These are phyloP conservation scores for Candida pseudoglaebosa DNA, from an alignment of 805 yeast genomes.

Conservation along the genomic window DNA sequence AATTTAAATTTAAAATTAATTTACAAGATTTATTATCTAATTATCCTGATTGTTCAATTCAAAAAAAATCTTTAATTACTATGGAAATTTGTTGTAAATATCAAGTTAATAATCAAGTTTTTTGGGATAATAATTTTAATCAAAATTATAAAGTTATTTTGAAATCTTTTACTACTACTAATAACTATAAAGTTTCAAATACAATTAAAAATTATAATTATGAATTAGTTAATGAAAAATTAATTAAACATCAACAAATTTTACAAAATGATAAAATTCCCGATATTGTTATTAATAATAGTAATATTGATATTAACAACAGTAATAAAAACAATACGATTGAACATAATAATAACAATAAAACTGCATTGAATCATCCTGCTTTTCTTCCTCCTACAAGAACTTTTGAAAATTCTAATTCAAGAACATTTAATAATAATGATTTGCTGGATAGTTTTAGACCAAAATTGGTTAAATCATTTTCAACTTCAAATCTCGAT, in stretches of 20 bases:
- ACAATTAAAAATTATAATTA: slow-evolving; percentile 7
- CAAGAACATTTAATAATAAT: too few relatives aligned
- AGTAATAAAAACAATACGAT: too few relatives aligned
- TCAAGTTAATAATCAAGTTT: slow-evolving; percentile 20
- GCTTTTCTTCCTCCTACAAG: not conserved
- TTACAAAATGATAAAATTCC: not conserved
- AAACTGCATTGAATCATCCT: too few relatives aligned
- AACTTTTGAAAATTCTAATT: too few relatives aligned
- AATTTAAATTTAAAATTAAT: slow-evolving; percentile 50
- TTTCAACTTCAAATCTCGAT: slow-evolving; percentile 2
- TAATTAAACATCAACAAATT: not conserved
- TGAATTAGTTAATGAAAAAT: slow-evolving; percentile 1
- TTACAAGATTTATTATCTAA: slow-evolving; percentile 17
- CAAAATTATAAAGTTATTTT: slow-evolving; percentile 35
- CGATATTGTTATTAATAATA: not conserved
- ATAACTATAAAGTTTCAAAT: slow-evolving; percentile 1
- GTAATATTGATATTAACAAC: too few relatives aligned
- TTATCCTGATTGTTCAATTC: slow-evolving; percentile 13
- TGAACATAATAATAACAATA: too few relatives aligned
- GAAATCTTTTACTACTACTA: slow-evolving; percentile 13
- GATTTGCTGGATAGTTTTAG: not conserved
- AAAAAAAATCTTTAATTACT: slow-evolving; percentile 15
- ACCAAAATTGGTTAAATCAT: slow-evolving; percentile 4
- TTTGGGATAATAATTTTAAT: slow-evolving; percentile 38
- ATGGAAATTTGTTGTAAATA: slow-evolving; percentile 35